Evolutionary conservation across 2,329 filamentous ascomycete genomes (phyloP).

Genomic region (Cercospora janseana): DNA sequence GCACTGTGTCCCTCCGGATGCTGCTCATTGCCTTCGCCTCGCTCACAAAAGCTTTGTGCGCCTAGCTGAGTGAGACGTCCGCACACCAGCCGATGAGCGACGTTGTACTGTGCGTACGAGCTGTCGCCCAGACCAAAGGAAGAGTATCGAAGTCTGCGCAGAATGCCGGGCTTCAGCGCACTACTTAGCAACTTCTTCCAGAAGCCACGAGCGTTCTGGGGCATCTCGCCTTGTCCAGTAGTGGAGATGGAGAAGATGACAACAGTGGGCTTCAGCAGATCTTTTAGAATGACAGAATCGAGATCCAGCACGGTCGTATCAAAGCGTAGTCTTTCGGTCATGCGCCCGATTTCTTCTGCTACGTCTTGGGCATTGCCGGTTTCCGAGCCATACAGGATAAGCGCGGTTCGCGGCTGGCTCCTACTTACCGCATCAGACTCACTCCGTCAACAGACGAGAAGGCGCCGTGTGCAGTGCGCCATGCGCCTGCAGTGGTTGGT

Average conservation of each 20-base stretch:
- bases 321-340: constrained; percentile 77
- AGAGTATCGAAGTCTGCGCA: constrained; percentile 69
- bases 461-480: constrained; percentile 2
- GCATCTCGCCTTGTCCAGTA: constrained; percentile 91
- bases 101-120: constrained; percentile 92
- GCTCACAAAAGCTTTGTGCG: constrained; percentile 69
- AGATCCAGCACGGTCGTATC: constrained; percentile 72
- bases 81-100: constrained; percentile 82
- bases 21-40: constrained; percentile 88
- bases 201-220: constrained; percentile 74
- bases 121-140: constrained; percentile 92
- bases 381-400: constrained; percentile 90
- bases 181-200: constrained; percentile 83
- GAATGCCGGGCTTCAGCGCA: constrained; percentile 68
- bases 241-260: constrained; percentile 84
- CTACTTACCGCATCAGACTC: constrained; percentile 6
- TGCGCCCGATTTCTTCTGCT: constrained; percentile 75
- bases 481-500: not conserved
- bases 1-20: constrained; percentile 76
- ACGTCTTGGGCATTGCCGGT: constrained; percentile 92
- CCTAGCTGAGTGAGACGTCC: constrained; percentile 82
- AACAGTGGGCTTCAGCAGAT: constrained; percentile 50
- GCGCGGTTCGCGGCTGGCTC: constrained; percentile 47
- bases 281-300: constrained; percentile 65
- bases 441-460: not conserved